Evolutionary conservation across 345 rosid genomes (phyloP).

Genomic region (Lenwebbia sp.): DNA sequence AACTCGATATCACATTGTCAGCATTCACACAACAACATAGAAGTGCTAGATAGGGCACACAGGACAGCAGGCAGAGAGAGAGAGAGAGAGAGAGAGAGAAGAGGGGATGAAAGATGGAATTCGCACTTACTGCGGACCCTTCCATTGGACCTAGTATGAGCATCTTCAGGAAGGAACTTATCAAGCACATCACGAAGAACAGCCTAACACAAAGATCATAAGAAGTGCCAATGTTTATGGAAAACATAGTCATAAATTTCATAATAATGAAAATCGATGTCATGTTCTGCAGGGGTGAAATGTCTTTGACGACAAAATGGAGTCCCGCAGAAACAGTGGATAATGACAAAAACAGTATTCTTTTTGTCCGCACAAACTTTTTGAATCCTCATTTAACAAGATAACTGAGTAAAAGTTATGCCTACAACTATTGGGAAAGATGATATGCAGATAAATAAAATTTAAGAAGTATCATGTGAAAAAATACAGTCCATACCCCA

Average conservation of each 20-base stretch:
- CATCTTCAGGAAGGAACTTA: constrained; percentile 70
- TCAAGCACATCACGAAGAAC: constrained; percentile 69
- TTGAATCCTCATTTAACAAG: not conserved
- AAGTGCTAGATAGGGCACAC: not conserved
- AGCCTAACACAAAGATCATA: constrained; percentile 28
- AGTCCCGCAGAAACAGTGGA: not conserved
- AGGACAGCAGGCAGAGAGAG: not conserved
- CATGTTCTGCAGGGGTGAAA: not conserved
- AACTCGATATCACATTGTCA: not conserved
- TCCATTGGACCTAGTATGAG: constrained; percentile 69
- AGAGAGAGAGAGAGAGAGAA: not conserved
- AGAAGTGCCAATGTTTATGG: not conserved
- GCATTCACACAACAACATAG: not conserved
- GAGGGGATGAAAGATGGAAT: not conserved
- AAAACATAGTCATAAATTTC: not conserved
- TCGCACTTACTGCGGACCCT: constrained; percentile 74
- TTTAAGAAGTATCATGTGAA: not conserved
- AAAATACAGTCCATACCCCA: constrained; percentile 43
- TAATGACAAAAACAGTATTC: not conserved
- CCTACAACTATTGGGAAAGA: not conserved
- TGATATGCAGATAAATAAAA: not conserved
- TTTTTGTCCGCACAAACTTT: not conserved
- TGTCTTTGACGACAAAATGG: not conserved
- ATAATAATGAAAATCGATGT: not conserved
- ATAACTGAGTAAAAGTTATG: not conserved